phyloP scores from a whole-genome alignment of 805 yeast genomes.

The Wickerhamomyces chaumierensis region DNA sequence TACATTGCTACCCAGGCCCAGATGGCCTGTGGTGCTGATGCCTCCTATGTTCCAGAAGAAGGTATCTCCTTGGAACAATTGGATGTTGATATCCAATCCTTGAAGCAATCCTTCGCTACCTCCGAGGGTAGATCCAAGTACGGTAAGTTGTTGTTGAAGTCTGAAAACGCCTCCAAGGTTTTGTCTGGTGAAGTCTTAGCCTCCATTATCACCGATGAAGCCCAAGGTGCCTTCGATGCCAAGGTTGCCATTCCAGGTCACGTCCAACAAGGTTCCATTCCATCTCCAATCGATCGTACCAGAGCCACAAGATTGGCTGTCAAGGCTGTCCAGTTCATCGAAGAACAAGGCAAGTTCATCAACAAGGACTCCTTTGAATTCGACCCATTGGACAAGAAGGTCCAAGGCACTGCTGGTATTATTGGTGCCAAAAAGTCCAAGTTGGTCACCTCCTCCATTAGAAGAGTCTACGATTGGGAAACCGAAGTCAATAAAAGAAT shows the following conservation, averaged over 20 bases:
- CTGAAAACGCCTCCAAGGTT: constrained; percentile 72
- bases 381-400: constrained; percentile 25
- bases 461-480: constrained; percentile 75
- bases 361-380: constrained; percentile 36
- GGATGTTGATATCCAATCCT: constrained; percentile 62
- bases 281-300: constrained; percentile 89
- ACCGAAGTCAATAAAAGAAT: constrained; percentile 73
- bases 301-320: constrained; percentile 69
- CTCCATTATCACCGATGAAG: constrained; percentile 71
- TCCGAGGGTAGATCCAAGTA: constrained; percentile 75
- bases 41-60: constrained; percentile 84
- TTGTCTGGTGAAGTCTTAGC: constrained; percentile 77
- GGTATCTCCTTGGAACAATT: constrained; percentile 58
- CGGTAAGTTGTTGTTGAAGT: constrained; percentile 78
- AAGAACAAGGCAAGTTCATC: constrained; percentile 26
- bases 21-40: constrained; percentile 84
- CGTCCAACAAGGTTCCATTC: constrained; percentile 94
- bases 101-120: constrained; percentile 54
- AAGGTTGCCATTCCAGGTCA: constrained; percentile 97
- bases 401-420: constrained; percentile 58
- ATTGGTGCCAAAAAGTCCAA: constrained; percentile 75
- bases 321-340: constrained; percentile 60
- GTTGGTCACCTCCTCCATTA: constrained; percentile 61
- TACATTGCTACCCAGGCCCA: constrained; percentile 64
- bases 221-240: constrained; percentile 69